These are phyloP conservation scores for Fusarium continuum DNA, from an alignment of 2,329 filamentous ascomycete species.

Conservation along the genomic window DNA sequence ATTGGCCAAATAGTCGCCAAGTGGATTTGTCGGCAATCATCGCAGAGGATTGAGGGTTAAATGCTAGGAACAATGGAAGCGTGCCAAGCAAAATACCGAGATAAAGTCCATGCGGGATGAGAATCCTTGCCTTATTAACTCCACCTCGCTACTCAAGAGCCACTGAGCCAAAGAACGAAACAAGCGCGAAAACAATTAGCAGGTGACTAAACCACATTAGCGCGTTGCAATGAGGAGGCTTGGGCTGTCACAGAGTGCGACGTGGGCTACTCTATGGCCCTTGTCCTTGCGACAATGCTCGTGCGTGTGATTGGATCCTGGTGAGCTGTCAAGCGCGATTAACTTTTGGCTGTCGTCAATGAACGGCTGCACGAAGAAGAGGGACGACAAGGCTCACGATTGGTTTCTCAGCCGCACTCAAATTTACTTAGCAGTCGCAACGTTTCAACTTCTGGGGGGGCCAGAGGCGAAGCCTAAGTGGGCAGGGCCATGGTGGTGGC, in stretches of 20 bases:
- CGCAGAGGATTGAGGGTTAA: neutral
- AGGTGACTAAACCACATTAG: neutral
- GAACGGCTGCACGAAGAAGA: constrained; percentile 7
- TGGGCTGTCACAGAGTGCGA: constrained; percentile 9
- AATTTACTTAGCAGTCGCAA: constrained; percentile 12
- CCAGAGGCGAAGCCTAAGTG: constrained; percentile 7
- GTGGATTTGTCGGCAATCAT: neutral
- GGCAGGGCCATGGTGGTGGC: neutral
- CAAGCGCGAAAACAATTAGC: constrained; percentile 18
- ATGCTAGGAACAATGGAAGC: neutral
- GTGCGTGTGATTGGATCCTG: constrained; percentile 3
- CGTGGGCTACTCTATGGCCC: constrained; percentile 4
- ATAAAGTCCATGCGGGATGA: neutral
- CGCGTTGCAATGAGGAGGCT: neutral
- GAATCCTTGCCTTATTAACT: constrained; percentile 2
- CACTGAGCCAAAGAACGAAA: constrained; percentile 15
- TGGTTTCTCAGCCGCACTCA: constrained; percentile 28
- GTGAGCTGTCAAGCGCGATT: constrained; percentile 25
- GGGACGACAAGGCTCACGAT: constrained; percentile 10
- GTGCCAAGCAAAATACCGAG: constrained; percentile 5
- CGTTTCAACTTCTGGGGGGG: constrained; percentile 23
- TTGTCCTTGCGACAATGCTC: neutral
- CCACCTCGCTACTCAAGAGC: neutral
- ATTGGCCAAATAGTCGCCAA: neutral
- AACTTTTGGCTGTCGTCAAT: neutral